phyloP scores from a whole-genome alignment of 108 stramenopile species.

The Fistulifera pelliculosa region DNA sequence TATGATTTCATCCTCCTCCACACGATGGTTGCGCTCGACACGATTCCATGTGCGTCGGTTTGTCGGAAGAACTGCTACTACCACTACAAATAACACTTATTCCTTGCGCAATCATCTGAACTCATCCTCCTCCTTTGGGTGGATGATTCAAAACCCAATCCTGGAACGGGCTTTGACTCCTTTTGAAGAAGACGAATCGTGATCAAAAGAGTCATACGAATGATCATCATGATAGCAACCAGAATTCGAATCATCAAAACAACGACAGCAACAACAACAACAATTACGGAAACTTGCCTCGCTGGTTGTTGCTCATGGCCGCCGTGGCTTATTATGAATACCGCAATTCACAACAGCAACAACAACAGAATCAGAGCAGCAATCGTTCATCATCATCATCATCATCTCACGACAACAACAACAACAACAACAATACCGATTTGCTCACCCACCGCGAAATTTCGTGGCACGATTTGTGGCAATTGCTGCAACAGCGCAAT shows the following conservation, averaged over 20 bases:
- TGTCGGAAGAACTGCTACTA: no score
- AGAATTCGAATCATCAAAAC: slow-evolving; percentile 12
- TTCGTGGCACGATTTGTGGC: slow-evolving; percentile 12
- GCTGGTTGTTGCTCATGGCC: slow-evolving; percentile 18
- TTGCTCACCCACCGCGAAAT: slow-evolving; percentile 1
- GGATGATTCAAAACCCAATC: slow-evolving; percentile 1
- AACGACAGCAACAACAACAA: slow-evolving; percentile 20
- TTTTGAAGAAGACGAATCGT: no score
- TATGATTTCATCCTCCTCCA: no score
- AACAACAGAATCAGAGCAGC: no score
- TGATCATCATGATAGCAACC: no score
- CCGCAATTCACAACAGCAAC: neutral
- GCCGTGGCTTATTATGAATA: slow-evolving; percentile 6
- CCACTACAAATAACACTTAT: no score
- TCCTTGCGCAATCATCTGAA: no score
- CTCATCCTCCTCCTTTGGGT: neutral
- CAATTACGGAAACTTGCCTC: slow-evolving; percentile 1
- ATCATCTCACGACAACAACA: no score
- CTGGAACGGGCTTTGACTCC: slow-evolving; percentile 2
- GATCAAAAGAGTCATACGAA: no score
- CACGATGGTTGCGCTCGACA: no score
- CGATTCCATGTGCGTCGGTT: no score
- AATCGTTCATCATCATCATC: no score
- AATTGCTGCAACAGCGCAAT: slow-evolving; percentile 5
- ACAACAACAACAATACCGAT: neutral